Percentiles rank a stretch among this genome's conserved stretches.
Evolutionary conservation across 2,329 filamentous ascomycete species (phyloP).

Genomic region (Colletotrichum magnum): DNA sequence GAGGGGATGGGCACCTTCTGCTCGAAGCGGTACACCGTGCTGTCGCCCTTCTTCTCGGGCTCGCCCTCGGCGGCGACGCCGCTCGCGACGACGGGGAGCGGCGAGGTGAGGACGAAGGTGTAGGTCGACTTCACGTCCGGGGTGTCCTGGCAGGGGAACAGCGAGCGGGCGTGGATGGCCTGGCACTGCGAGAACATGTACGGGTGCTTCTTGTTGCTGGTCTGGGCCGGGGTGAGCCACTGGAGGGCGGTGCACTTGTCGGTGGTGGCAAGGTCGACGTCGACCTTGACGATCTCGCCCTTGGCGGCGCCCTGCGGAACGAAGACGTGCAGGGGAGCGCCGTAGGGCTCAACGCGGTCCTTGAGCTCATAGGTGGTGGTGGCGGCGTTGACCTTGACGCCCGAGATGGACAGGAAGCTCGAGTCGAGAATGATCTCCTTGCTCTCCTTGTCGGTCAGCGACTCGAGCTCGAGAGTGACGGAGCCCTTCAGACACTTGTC

Average conservation of each 20-base stretch:
- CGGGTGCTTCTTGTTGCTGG: conserved; percentile 93
- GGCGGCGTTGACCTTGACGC: conserved; percentile 78
- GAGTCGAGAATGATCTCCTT: conserved; percentile 89
- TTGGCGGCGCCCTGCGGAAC: conserved; percentile 68
- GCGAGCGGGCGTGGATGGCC: conserved; percentile 92
- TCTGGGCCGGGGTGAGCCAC: conserved; percentile 95
- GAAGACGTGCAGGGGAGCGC: conserved; percentile 77
- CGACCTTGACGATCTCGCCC: conserved; percentile 66
- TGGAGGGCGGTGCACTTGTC: conserved; percentile 91
- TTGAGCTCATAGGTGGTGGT: conserved; percentile 78
- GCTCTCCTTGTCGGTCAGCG: conserved; percentile 79
- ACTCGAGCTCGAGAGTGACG: conserved; percentile 83
- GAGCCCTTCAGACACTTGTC: conserved; percentile 82
- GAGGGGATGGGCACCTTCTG: conserved; percentile 94
- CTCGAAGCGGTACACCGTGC: conserved; percentile 85
- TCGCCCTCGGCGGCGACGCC: conserved; percentile 72
- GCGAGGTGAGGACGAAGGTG: conserved; percentile 88
- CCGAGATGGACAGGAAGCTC: conserved; percentile 82
- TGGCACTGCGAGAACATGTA: conserved; percentile 99
- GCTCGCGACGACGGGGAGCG: conserved; percentile 91
- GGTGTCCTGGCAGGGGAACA: conserved; percentile 98
- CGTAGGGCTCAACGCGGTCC: conserved; percentile 80
- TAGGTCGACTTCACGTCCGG: conserved; percentile 98
- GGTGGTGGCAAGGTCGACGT: conserved; percentile 85
- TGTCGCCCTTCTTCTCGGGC: conserved; percentile 66